Evolutionary conservation across 495 filamentous ascomycete species (phyloP), one percentile per base, ranked within the genome.

Genomic region (Lichina pygmaea): DNA sequence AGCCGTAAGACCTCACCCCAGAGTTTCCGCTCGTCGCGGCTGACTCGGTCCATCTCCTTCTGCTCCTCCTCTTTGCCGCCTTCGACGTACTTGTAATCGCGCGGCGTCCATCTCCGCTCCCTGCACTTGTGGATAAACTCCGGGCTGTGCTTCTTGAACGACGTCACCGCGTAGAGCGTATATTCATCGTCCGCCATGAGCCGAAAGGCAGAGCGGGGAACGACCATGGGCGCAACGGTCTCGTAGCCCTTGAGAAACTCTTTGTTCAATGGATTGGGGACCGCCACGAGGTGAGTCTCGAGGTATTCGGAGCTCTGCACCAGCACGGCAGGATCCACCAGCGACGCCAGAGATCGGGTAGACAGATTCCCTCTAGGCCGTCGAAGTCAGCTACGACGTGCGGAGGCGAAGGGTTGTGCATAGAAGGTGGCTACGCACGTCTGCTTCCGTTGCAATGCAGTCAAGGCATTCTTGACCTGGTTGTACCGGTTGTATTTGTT

Each of bases 301-400:
- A 97, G 72, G 63, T 93, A 95, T 62, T 97, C 91, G 40, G 84
- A 93, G 55, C 91, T 71, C 54, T 78, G 80, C 46, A 94, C 71
- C 34, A 95, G 67, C 46, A 77, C 58, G 45, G 65, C 65, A 15
- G 86, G 83, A 53, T 81, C 68, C 53, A 97, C 75, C 47, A 95
- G 70, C 2, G 81, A 72, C n/a, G 79, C 71, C 52, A 97, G 80
- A 37, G 86, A 93, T 53, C 83, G 86, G 48, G 84, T 93, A 32
- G 86, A 71, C 42, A 97, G 81, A 60, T 94, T 97, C 48, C 89
- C 89, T 44, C 84, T 93, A 46, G 13, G 46, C 15, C 37, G 24
- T 24, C 24, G n/a, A 40, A 40, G 38, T 40, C 38, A 40, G 15
- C 38, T 2, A 16, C 38, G 38, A 16, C 41, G 71, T 60, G 32